Evolutionary conservation across 768 basidiomycete genomes (phyloP).

Genomic region (Mycena leptocephala): DNA sequence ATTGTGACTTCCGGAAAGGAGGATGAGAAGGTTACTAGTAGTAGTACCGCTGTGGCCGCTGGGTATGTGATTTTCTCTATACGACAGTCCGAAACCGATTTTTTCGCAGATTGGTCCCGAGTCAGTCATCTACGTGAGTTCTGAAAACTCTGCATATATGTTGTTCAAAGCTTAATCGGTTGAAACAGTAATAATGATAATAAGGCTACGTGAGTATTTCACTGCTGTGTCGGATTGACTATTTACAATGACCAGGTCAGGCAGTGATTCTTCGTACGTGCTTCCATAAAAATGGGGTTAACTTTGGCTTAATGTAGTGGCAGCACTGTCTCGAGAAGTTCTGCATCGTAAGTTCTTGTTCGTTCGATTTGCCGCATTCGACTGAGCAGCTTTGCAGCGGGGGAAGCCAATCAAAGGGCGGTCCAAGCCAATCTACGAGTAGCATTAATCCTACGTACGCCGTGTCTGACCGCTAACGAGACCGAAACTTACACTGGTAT

Average conservation of each 20-base stretch:
- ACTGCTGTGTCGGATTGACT: background rate
- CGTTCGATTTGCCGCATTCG: background rate
- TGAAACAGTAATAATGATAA: background rate
- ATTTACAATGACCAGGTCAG: conserved; percentile 5
- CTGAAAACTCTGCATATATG: background rate
- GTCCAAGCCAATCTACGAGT: background rate
- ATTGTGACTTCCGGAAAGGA: conserved; percentile 20
- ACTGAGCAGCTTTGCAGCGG: background rate
- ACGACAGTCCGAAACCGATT: background rate
- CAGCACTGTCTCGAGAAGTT: background rate
- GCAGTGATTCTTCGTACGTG: background rate
- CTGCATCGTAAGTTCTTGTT: background rate
- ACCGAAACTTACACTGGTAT: background rate
- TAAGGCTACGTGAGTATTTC: background rate
- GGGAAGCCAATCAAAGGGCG: background rate
- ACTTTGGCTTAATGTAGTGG: background rate
- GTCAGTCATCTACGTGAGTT: background rate
- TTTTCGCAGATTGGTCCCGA: background rate
- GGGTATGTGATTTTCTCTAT: background rate
- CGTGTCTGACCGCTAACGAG: background rate
- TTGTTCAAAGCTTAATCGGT: background rate
- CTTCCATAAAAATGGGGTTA: background rate
- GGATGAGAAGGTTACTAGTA: background rate
- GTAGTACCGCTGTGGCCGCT: background rate
- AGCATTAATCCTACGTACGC: background rate